Conservation (phyloP, 2,329 filamentous ascomycete genomes). For the Achaetomium macrosporum region DNA sequence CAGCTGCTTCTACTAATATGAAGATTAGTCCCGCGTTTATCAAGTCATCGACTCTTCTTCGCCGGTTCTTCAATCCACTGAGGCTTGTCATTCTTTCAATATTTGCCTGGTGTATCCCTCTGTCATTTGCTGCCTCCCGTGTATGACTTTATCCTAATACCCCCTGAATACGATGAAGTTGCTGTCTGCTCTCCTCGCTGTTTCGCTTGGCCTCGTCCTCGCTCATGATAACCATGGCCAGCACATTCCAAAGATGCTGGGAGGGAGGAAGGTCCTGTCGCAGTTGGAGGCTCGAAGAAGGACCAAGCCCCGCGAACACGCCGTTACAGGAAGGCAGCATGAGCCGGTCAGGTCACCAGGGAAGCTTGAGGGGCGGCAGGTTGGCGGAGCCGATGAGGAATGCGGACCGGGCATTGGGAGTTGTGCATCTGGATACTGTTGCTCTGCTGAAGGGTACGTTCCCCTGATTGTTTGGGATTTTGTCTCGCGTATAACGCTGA, state of each 20-base stretch:
- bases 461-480: background rate
- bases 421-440: slow-evolving; percentile 31
- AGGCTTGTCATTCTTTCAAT: slow-evolving; percentile 2
- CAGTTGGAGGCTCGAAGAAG: slow-evolving; percentile 18
- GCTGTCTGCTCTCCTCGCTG: slow-evolving; percentile 23
- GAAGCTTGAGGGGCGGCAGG: slow-evolving; percentile 19
- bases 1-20: slow-evolving; percentile 9
- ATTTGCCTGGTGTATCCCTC: background rate
- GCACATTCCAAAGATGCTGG: slow-evolving; percentile 26
- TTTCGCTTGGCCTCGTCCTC: slow-evolving; percentile 23
- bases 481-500: slow-evolving; percentile 10
- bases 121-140: background rate
- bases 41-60: slow-evolving; percentile 1
- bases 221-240: slow-evolving; percentile 26
- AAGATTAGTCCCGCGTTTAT: slow-evolving; percentile 12
- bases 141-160: slow-evolving; percentile 8
- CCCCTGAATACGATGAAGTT: slow-evolving; percentile 24
- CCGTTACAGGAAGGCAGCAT: background rate
- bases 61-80: background rate
- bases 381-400: slow-evolving; percentile 20
- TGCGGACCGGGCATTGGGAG: slow-evolving; percentile 29
- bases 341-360: slow-evolving; percentile 2
- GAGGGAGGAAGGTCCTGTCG: slow-evolving; percentile 26
- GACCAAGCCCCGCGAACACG: background rate
- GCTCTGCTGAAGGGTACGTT: slow-evolving; percentile 30